phyloP scores from a whole-genome alignment of 345 rosid genomes.

The Lenwebbia sp. region DNA sequence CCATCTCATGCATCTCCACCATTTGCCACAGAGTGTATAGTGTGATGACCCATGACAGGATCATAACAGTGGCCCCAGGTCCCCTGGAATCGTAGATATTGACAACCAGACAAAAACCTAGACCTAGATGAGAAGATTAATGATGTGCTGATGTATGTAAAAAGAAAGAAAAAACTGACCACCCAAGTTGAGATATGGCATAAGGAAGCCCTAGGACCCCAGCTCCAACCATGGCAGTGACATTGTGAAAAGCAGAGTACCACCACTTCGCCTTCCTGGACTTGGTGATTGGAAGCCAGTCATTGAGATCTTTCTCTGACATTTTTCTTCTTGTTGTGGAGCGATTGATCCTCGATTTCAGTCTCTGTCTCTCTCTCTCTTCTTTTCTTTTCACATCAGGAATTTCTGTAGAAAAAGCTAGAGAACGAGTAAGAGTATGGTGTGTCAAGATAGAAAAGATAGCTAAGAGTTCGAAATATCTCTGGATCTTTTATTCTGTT shows the following conservation, averaged over 20 bases:
- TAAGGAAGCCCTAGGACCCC: constrained; percentile 6
- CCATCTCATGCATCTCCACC: constrained; percentile 85
- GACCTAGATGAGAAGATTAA: not conserved
- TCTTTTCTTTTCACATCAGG: not conserved
- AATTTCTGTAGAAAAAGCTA: not conserved
- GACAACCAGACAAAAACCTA: not conserved
- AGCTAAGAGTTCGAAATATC: not conserved
- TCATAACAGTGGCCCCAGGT: constrained; percentile 15
- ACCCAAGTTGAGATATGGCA: not conserved
- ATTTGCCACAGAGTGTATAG: constrained; percentile 71
- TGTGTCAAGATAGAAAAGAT: not conserved
- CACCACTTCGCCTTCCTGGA: constrained; percentile 2
- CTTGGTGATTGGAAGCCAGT: constrained; percentile 2
- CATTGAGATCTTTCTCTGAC: not conserved
- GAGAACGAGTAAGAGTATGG: not conserved
- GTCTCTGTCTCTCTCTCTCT: not conserved
- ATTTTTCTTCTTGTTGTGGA: not conserved
- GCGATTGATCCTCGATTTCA: not conserved
- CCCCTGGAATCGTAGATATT: not conserved
- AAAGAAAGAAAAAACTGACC: not conserved
- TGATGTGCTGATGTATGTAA: not conserved
- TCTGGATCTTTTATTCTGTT: not conserved
- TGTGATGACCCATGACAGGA: constrained; percentile 64
- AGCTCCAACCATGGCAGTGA: constrained; percentile 8
- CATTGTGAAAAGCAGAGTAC: constrained; percentile 5